These are phyloP conservation scores for Beauveria bassiana DNA, from an alignment of 2,329 filamentous ascomycete species.

Conservation along the genomic window DNA sequence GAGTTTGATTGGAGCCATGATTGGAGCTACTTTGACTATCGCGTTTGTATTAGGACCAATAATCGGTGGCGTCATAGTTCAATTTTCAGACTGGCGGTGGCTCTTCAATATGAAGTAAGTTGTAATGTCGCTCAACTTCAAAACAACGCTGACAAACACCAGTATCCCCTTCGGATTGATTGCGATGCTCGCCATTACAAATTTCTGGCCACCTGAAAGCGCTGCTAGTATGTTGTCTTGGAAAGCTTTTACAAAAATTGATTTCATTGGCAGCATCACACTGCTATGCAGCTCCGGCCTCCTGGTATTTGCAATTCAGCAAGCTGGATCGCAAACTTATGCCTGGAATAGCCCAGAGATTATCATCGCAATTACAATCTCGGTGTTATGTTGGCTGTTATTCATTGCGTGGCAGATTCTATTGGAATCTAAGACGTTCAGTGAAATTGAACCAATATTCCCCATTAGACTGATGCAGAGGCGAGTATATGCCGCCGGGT, in stretches of 20 bases:
- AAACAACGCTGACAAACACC: slow-evolving; percentile 13
- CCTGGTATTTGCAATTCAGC: slow-evolving; percentile 48
- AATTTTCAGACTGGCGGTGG: slow-evolving; percentile 48
- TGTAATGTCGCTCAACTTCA: neutral
- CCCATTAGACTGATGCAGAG: slow-evolving; percentile 39
- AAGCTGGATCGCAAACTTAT: slow-evolving; percentile 45
- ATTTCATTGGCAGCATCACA: slow-evolving; percentile 43
- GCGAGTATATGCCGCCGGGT: slow-evolving; percentile 42
- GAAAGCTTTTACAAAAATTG: slow-evolving; percentile 38
- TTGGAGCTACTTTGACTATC: slow-evolving; percentile 48
- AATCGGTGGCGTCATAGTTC: slow-evolving; percentile 47
- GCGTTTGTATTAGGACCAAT: slow-evolving; percentile 53
- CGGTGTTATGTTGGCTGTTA: slow-evolving; percentile 37
- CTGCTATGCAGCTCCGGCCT: slow-evolving; percentile 45
- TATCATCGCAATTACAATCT: slow-evolving; percentile 38
- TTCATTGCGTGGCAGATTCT: slow-evolving; percentile 46
- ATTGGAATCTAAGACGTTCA: slow-evolving; percentile 29
- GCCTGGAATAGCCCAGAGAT: slow-evolving; percentile 46
- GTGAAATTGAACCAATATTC: slow-evolving; percentile 46
- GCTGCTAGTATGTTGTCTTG: slow-evolving; percentile 29
- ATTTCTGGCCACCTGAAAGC: slow-evolving; percentile 35
- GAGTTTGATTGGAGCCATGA: slow-evolving; percentile 45
- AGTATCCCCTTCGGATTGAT: slow-evolving; percentile 43
- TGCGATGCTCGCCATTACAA: slow-evolving; percentile 39
- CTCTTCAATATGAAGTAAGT: slow-evolving; percentile 55